A percentile compares a stretch with the other conserved stretches of the same genome.
phyloP scores from a whole-genome alignment of 371 early-diverging fungal species.

The Batkoa obscura region DNA sequence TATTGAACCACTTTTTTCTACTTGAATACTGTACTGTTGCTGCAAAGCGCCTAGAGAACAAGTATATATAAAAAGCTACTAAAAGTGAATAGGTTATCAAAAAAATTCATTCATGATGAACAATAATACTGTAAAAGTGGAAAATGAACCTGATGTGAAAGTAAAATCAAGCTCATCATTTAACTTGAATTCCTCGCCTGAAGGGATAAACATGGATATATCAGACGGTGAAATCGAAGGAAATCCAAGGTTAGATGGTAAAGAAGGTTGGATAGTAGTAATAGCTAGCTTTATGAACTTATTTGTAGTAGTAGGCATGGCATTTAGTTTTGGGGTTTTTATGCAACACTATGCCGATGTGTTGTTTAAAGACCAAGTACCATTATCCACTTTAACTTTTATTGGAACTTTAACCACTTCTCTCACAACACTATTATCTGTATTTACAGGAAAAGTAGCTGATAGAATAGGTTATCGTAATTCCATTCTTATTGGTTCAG shows the following conservation, averaged over 20 bases:
- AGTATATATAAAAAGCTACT: too few relatives aligned
- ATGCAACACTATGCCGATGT: slow-evolving; percentile 13
- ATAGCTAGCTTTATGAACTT: slow-evolving; percentile 16
- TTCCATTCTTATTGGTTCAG: neutral
- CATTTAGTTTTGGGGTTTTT: slow-evolving; percentile 22
- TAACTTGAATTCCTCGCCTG: too few relatives aligned
- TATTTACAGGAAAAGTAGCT: neutral
- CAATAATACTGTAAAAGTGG: too few relatives aligned
- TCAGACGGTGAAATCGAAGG: too few relatives aligned
- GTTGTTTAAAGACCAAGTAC: neutral
- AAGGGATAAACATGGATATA: too few relatives aligned
- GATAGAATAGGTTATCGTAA: neutral
- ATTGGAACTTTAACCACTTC: neutral
- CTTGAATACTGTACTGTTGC: too few relatives aligned
- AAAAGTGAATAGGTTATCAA: too few relatives aligned
- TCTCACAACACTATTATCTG: neutral
- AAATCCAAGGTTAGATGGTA: neutral
- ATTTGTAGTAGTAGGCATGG: slow-evolving; percentile 21
- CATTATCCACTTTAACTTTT: neutral
- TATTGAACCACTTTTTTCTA: too few relatives aligned
- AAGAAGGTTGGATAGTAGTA: slow-evolving; percentile 20
- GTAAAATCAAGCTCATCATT: too few relatives aligned
- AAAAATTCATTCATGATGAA: too few relatives aligned
- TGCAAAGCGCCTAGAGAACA: too few relatives aligned
- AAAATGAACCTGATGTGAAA: too few relatives aligned